Base-by-base conservation (phyloP, 2,329 filamentous ascomycete genomes). In the Botryosphaeria dothidea region DNA sequence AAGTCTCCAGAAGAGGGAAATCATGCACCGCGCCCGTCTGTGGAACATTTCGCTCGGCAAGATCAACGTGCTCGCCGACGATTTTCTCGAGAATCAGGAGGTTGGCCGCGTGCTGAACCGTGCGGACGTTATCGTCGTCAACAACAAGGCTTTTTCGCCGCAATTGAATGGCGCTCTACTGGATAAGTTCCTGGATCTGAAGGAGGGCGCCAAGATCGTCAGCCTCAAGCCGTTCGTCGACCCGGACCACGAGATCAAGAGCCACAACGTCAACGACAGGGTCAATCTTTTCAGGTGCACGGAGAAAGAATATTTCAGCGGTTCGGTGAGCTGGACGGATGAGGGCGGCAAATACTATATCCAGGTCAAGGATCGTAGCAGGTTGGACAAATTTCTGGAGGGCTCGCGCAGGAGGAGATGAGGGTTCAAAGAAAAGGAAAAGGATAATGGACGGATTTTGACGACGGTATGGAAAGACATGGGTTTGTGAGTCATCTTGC, bases 61-160 rank as follows among this genome's bases (percentile, higher is more conserved):
- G 66, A 91, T 95, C n/a, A 85, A 88, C 67, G 86, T 99, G 6
- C 86, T 94, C 67, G 83, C 89, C 48, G 95, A 92, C 66, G 92
- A 97, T 74, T 97, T 99, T 73, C 87, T 93, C 9, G 87, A 88
- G 68, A 91, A 90, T 69, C 76, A 85, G 17, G 83, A 84, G 65
- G 92, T 97, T 56, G 84, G 89, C 66, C 84, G 88, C 25, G 89
- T 89, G 7, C 84, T 99, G 57, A 90, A 90, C 76, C 87, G 89
- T 63, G 94, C 95, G 1, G 95, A 99, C 75, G 93, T 98, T n/a
- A 87, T 99, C 19, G 85, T 99, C 27, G 94, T 98, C 71, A 99
- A 99, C 82, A 99, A 99, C 79, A 93, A 98, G 79, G 95, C 93
- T 2, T 99, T 99, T 78, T 93, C 90, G 5, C 90, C 93, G 15